Evolutionary conservation across 495 filamentous ascomycete genomes (phyloP), one percentile per base, ranked within the genome.

Genomic region (Talaromyces ruber): DNA sequence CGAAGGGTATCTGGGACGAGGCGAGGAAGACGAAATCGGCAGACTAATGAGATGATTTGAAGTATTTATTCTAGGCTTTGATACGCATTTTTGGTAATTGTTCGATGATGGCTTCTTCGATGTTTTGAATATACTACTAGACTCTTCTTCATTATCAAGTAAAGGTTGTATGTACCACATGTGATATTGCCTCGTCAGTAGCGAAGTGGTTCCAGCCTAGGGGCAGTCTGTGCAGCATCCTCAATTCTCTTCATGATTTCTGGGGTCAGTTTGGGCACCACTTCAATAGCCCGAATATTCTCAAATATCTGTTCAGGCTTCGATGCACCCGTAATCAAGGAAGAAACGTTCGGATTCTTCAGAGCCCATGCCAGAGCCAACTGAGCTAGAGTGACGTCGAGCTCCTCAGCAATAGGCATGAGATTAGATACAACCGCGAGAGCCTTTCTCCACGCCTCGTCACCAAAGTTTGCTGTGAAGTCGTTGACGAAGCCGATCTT

Each of bases 341-440:
- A 85, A 51, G 82, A 86, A 63, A 95, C 82, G 61, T 89, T 82
- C 32, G 81, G 80, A 69, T 94, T 93, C 74, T 85, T 88, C 61
- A 93, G 72, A 61, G 89, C 84, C 90, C 90, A 94, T 7, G 89
- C 91, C 45, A 92, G 75, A 0, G 89, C 87, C 60, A 94, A 75
- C 63, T 84, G 82, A 34, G 86, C 82, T 64, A 84, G 81, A 56
- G 80, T 84, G 59, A 88, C 74, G 11, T 85, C 86, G 29, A 93
- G 75, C 66, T 83, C 79, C 28, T 90, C 79, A 9, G 90, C 89
- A 62, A 94, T 74, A 3, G 82, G 80, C 79, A 86, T 73, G 50
- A 85, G 66, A 60, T 76, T 77, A 58, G 56, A 65, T 63, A 72
- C 8, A 28, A 62, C 57, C 16, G 65, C 65, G 5, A 67, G 61